Percentiles rank a stretch among this genome's conserved stretches.
Evolutionary conservation across 1,284 basidiomycete genomes (phyloP).

Genomic region (Wallemia ichthyophaga): DNA sequence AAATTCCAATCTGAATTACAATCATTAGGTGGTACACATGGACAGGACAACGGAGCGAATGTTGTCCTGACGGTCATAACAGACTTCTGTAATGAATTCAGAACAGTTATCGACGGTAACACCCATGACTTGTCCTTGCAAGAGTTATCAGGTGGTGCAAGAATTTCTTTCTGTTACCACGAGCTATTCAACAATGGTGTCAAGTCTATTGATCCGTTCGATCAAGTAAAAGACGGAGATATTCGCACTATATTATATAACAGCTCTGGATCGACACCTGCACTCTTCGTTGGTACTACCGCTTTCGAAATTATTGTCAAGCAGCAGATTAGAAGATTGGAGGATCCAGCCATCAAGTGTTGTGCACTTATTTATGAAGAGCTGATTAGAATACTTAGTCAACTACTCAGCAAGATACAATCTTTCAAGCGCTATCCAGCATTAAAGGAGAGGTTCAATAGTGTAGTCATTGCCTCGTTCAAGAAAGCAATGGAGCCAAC

Average conservation of each 20-base stretch:
- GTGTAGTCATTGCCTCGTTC: constrained; percentile 84
- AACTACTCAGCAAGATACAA: constrained; percentile 64
- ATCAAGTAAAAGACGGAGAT: constrained; percentile 92
- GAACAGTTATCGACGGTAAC: constrained; percentile 84
- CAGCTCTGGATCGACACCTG: constrained; percentile 83
- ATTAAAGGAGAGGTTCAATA: constrained; percentile 73
- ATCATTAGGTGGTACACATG: constrained; percentile 58
- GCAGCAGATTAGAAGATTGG: constrained; percentile 85
- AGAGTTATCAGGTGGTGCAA: constrained; percentile 82
- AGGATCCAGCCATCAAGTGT: constrained; percentile 76
- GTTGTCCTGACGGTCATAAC: constrained; percentile 85
- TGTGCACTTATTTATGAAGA: constrained; percentile 88
- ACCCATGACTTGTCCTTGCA: constrained; percentile 80
- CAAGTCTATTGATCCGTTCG: constrained; percentile 85
- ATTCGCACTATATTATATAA: constrained; percentile 88
- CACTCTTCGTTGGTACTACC: constrained; percentile 79
- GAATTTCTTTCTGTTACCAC: constrained; percentile 95
- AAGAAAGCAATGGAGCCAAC: constrained; percentile 77
- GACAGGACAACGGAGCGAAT: constrained; percentile 53
- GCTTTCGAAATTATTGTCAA: constrained; percentile 97
- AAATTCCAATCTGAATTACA: constrained; percentile 62
- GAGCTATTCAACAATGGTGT: constrained; percentile 91
- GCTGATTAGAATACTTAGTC: constrained; percentile 73
- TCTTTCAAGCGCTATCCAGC: constrained; percentile 84
- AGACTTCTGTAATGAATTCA: constrained; percentile 88